A percentile compares a stretch with the other conserved stretches of the same genome.
Conservation (phyloP, 331 rosid species). For the Malus hybrid region DNA sequence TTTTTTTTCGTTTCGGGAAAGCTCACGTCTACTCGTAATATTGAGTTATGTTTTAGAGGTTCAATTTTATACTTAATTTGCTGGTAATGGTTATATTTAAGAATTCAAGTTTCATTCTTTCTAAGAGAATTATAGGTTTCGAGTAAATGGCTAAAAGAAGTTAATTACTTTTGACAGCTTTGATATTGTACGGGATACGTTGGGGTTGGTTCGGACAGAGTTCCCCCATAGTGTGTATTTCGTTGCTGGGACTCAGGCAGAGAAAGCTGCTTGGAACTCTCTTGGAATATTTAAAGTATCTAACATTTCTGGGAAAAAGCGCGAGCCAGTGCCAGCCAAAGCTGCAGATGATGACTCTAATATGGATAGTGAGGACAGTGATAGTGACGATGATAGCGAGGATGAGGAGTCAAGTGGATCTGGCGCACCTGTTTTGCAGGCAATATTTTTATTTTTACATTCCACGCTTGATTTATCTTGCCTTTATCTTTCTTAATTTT, state of each 20-base stretch:
- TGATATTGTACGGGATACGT: conserved; percentile 64
- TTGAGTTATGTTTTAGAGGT: no score
- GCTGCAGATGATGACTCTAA: conserved; percentile 40
- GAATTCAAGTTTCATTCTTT: no score
- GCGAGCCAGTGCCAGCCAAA: conserved; percentile 58
- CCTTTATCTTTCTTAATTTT: neutral
- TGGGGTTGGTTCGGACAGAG: conserved; percentile 77
- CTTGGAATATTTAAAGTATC: conserved; percentile 79
- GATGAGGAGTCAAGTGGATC: conserved; percentile 44
- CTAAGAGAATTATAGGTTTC: neutral
- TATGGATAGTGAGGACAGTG: conserved; percentile 69
- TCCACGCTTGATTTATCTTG: neutral
- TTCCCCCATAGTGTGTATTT: conserved; percentile 80
- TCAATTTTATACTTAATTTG: no score
- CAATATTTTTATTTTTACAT: conserved; percentile 7
- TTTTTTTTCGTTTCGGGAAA: no score
- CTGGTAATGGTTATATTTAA: no score
- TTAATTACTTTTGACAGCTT: conserved; percentile 49
- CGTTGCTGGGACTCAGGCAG: conserved; percentile 94
- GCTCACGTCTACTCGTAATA: no score
- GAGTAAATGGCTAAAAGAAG: neutral
- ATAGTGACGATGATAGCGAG: conserved; percentile 64
- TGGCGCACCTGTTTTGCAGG: conserved; percentile 63
- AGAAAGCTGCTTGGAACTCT: conserved; percentile 67
- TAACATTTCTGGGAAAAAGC: conserved; percentile 80